Evolutionary conservation across 768 basidiomycete genomes (phyloP), one percentile per base, ranked within the genome.

Genomic region (Tricholoma bakamatsutake): DNA sequence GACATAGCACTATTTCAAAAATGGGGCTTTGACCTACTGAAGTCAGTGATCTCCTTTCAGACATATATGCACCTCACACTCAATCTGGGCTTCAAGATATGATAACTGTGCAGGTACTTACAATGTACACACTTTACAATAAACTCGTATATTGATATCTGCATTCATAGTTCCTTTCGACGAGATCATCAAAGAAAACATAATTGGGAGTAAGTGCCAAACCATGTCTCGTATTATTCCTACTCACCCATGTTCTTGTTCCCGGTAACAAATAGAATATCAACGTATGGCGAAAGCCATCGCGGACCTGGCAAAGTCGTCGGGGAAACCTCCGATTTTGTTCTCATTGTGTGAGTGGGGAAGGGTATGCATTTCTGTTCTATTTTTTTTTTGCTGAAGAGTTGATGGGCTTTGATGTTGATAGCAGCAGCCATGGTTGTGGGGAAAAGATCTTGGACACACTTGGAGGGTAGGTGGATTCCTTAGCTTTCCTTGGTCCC

Each of bases 21-120:
- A 33, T 86, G 85, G 85, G 83, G 83, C 6, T 84, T 86, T 53
- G 80, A 86, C 66, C 82, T 82, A 59, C 71, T 86, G 43, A 87
- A 86, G 84, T 84, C 51, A 45, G 76, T 59, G 3, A 12, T 24
- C 4, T 40, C 13, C 18, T n/a, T 34, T 18, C 5, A 24, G 21
- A 24, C 9, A 31, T 5, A 13, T 11, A 21, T 21, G 17, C 11
- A 8, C 9, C 17, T 42, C 17, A 15, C 27, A 21, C 15, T 50
- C 17, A 39, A 31, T 24, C 15, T 55, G 33, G 53, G 33, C 30
- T 30, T 13, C 8, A 62, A 72, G 72, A 59, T 82, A 81, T 52
- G 81, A 83, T 60, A 83, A 83, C 55, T 83, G 82, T 56, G 74
- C 73, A 6, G 77, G 81, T 80, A 52, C 66, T 15, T 10, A 45